These are phyloP conservation scores for Fusarium falciforme DNA, from an alignment of 2,329 filamentous ascomycete species.

Conservation along the genomic window DNA sequence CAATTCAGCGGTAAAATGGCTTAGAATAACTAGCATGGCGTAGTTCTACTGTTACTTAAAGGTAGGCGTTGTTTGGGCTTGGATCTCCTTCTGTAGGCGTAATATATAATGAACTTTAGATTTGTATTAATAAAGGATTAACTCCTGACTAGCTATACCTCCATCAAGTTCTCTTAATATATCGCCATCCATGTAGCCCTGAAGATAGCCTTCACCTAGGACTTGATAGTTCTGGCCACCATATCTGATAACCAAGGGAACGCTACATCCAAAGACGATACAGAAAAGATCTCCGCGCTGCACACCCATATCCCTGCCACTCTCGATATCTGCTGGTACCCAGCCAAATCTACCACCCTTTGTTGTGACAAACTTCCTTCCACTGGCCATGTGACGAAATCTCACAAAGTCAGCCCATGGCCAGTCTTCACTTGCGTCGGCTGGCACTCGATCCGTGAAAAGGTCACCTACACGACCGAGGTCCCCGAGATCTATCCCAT, in stretches of 20 bases:
- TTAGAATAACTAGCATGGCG: conserved; percentile 90
- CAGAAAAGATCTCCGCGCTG: not conserved
- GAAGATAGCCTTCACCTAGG: not conserved
- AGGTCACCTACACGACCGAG: too few relatives aligned
- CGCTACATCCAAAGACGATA: not conserved
- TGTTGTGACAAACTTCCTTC: not conserved
- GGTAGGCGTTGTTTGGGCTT: too few relatives aligned
- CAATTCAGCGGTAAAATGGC: conserved; percentile 97
- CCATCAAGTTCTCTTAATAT: not conserved
- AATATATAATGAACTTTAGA: too few relatives aligned
- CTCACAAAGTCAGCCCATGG: too few relatives aligned
- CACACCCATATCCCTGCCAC: not conserved
- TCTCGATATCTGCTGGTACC: not conserved
- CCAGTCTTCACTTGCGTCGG: too few relatives aligned
- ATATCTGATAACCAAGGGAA: not conserved
- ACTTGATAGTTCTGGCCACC: not conserved
- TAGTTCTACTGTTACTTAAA: conserved; percentile 57
- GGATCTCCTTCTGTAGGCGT: too few relatives aligned
- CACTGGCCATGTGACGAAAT: not conserved
- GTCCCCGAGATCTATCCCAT: too few relatives aligned
- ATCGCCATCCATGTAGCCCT: not conserved
- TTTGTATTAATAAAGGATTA: not conserved
- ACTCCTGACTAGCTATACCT: not conserved
- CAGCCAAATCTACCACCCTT: not conserved
- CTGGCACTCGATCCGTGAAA: too few relatives aligned